Conservation (phyloP, 1,284 basidiomycete genomes). For the Trichosporon faecale region DNA sequence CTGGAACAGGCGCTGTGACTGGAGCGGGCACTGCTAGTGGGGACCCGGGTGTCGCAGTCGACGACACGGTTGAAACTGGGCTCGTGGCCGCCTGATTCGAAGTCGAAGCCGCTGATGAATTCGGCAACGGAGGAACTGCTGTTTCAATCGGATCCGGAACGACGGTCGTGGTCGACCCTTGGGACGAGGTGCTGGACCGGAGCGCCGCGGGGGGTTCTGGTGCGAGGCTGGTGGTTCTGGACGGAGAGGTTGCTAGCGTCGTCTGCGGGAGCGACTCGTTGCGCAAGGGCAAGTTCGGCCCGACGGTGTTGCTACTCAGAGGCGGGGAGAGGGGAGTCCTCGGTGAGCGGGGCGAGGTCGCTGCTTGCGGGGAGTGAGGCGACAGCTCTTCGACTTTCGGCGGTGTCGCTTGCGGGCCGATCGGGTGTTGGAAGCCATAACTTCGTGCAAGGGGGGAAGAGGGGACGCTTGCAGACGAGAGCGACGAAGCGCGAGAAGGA, state of each 20-base stretch:
- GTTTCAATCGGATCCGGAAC: neutral
- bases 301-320: neutral
- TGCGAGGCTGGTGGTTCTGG: neutral
- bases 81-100: neutral
- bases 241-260: neutral
- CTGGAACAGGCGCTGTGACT: no score
- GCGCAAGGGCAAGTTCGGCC: neutral
- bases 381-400: neutral
- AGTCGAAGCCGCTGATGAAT: neutral
- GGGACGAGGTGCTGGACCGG: neutral
- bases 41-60: neutral
- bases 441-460: neutral
- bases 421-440: neutral
- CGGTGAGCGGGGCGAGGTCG: neutral
- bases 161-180: neutral
- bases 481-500: constrained; percentile 6
- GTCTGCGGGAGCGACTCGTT: neutral
- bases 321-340: neutral
- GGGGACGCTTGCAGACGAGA: constrained; percentile 5
- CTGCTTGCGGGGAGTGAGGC: neutral
- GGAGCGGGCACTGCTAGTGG: neutral
- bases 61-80: neutral
- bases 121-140: neutral
- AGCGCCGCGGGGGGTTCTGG: neutral
- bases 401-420: neutral